phyloP scores from a whole-genome alignment of 2,329 filamentous ascomycete genomes.

The Epichloe uncinata region DNA sequence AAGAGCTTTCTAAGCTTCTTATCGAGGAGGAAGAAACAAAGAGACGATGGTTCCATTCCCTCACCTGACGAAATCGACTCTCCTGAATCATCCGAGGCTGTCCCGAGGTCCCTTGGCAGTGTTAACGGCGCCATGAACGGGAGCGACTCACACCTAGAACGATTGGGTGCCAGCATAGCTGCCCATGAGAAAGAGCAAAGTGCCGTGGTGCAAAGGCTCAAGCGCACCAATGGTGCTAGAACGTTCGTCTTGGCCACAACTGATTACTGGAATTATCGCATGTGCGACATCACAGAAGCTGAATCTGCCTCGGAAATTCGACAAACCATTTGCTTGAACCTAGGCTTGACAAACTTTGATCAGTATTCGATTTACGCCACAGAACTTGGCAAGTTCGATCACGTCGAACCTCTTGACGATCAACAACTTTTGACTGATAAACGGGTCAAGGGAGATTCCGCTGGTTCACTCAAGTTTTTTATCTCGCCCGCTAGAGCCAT shows the following conservation, averaged over 20 bases:
- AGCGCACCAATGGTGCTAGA: constrained; percentile 34
- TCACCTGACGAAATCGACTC: constrained; percentile 71
- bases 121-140: constrained; percentile 26
- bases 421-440: constrained; percentile 59
- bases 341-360: constrained; percentile 59
- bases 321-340: constrained; percentile 58
- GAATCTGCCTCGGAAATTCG: constrained; percentile 63
- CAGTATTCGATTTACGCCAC: constrained; percentile 66
- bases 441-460: constrained; percentile 56
- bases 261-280: constrained; percentile 85
- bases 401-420: constrained; percentile 72
- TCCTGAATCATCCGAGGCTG: constrained; percentile 57
- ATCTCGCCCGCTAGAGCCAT: constrained; percentile 36
- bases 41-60: constrained; percentile 52
- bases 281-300: constrained; percentile 79
- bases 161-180: constrained; percentile 43
- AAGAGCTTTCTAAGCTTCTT: constrained; percentile 54
- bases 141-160: constrained; percentile 46
- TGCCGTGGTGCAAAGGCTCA: constrained; percentile 16
- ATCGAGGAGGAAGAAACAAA: constrained; percentile 52
- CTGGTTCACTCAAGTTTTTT: constrained; percentile 71
- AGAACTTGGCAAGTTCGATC: constrained; percentile 69
- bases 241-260: constrained; percentile 71
- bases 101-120: constrained; percentile 30
- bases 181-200: constrained; percentile 40